Evolutionary conservation across 208 protist species (phyloP), one percentile per base, ranked within the genome.

Genomic region (Trypanosoma conorhini): DNA sequence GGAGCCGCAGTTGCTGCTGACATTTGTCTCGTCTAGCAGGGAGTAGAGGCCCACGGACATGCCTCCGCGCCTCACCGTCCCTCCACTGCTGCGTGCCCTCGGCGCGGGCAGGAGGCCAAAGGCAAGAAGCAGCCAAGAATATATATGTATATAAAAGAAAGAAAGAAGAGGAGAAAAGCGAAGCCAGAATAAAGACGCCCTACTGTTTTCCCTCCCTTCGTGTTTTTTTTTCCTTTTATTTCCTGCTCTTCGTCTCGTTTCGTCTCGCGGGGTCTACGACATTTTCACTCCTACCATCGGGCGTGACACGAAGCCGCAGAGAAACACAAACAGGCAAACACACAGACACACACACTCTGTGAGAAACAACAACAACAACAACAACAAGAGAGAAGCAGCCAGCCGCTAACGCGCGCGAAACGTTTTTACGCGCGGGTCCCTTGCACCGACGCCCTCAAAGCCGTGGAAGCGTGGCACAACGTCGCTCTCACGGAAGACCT

Each of bases 401-500:
- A 61, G 21, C 10, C 19, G 40, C 44, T 58, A 77, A 15, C 64
- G 64, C 19, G 72, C 62, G 22, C 38, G 51, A 30, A 95, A 92
- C 10, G 67, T 73, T 58, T 76, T 62, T 21, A 96, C 90, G 31
- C 88, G 86, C 17, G 63, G 54, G 48, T 93, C 90, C 30, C 76
- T 31, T 40, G 62, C 44, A n/a, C 76, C 76, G 26, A 62, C 57
- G 7, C 70, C 67, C 54, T 87, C 79, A 42, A 74, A 65, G 0
- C 70, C 62, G 44, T 87, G 70, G 66, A 87, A 81, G 22, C 67
- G 46, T 21, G 85, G 82, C 24, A 94, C 74, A 13, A 76, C 61
- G 60, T 88, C 70, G 48, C 76, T 92, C 61, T 78, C 62, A 24
- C 76, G 63, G 42, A 89, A 89, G 12, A 94, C 77, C 12, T 79